Base-by-base conservation (phyloP, 495 filamentous ascomycete species). In the Neurospora sp. region DNA sequence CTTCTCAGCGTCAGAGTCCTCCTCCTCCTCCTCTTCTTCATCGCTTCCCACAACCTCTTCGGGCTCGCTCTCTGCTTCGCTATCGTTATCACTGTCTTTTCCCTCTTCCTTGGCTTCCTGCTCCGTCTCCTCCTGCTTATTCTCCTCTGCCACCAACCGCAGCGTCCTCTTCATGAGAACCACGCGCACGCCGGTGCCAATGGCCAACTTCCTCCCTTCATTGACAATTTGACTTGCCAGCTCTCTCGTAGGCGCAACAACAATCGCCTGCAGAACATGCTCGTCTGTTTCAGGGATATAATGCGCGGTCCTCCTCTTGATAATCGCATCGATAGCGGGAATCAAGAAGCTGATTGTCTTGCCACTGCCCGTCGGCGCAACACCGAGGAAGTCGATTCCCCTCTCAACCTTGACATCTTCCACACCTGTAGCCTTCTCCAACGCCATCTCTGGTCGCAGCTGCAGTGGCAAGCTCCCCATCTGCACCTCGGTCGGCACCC, bases 351-450 rank as follows among this genome's bases (percentile, higher is more conserved):
- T 92, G 71, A 98, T 80, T 0, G 96, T 98, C 83, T 99, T 99
- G n/a, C 96, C 96, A 78, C 94, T 97, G 22, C 96, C 96, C 4
- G 96, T 99, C 3, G 96, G 96, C 16, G 96, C 96, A 41, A 98
- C 90, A 4, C 91, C 90, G 41, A 99, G 77, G 40, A 99, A 87
- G 86, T 98, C 91, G 3, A 92, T 74, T 4, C 79, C 81, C 40
- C 74, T 70, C 27, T 72, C 72, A 4, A 72, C 73, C n/a, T 76
- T 73, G 6, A 83, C 69, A 4, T 83, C 78, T 10, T 76, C 70
- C 27, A 74, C 77, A 31, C 69, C 75, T 39, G 38, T 69, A 12
- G 78, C 72, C 22, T 76, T 75, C 27, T 77, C 74, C 7, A 87
- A 78, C 14, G 84, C 85, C 53, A 78, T 79, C 22, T 82, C 81